Base-by-base conservation (phyloP, 306 rosid species). In the Medicago arabica region DNA sequence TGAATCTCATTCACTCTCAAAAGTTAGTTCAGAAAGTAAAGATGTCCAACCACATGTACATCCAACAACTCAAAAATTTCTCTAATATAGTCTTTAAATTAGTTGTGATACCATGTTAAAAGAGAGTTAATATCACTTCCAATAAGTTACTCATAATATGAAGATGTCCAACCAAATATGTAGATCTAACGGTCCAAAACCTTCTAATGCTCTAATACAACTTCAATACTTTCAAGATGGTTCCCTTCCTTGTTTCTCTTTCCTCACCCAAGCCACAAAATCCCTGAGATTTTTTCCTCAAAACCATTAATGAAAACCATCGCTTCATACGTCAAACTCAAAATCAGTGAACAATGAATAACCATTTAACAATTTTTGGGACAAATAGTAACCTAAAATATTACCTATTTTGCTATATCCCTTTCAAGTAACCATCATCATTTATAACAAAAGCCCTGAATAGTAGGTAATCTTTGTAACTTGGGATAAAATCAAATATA, bases 301-400 rank as follows among this genome's bases (percentile, higher is more conserved):
- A 72, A 31, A 60, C 6, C 63, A 36, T 31, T 41, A 17, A 57
- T 77, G 17, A 79, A 64, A 75, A 74, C 72, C 74, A 71, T 61
- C 69, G 76, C 68, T 69, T 71, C 75, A 75, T 25, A 17, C 9
- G 54, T 76, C 83, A 54, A 44, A 67, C 68, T 82, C 72, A 57
- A 69, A 72, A 69, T 51, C 46, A 59, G 70, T 71, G 76, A 77
- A 75, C 70, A 59, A 59, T 77, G 77, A 78, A 71, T 43, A 69
- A 51, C 80, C 75, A 70, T 82, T 70, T 40, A 19, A 75, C 83
- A 41, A 74, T 61, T 76, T 46, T 4, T 58, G 63, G 78, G 85
- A 72, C 88, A 75, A 75, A 78, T 65, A 49, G 54, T 65, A 76
- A 47, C 82, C 75, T 80, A 53, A 69, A 38, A 74, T 34, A 64